Percentiles rank a stretch among this genome's conserved stretches.
phyloP scores from a whole-genome alignment of 2,329 filamentous ascomycete species.

The Penicillium sp. region DNA sequence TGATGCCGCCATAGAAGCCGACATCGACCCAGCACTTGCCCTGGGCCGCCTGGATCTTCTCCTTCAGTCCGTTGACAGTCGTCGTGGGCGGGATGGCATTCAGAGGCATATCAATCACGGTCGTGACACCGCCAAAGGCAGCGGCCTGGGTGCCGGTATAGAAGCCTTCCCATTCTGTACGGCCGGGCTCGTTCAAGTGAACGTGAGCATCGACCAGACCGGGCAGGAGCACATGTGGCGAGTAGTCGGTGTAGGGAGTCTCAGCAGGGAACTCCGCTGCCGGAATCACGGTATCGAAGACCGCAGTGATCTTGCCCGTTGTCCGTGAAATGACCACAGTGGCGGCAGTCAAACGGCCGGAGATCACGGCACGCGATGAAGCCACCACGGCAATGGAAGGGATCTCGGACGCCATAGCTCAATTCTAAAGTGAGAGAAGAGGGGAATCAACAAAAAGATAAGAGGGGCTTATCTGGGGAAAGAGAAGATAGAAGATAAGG shows the following conservation, averaged over 20 bases:
- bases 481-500: neutral
- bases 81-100: constrained; percentile 97
- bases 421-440: neutral
- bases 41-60: constrained; percentile 80
- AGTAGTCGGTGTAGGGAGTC: constrained; percentile 78
- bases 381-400: constrained; percentile 72
- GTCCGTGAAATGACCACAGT: constrained; percentile 76
- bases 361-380: constrained; percentile 80
- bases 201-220: constrained; percentile 96
- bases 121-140: constrained; percentile 93
- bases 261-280: constrained; percentile 70
- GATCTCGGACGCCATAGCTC: constrained; percentile 26
- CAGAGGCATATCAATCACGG: constrained; percentile 94
- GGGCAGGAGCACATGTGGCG: constrained; percentile 80
- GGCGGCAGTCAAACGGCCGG: constrained; percentile 74
- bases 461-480: neutral
- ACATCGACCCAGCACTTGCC: constrained; percentile 98
- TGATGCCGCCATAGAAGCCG: constrained; percentile 94
- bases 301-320: constrained; percentile 81
- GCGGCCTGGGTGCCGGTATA: constrained; percentile 91
- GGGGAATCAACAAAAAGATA: neutral
- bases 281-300: constrained; percentile 75
- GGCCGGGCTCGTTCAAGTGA: constrained; percentile 93
- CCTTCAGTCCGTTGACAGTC: constrained; percentile 75
- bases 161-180: constrained; percentile 98